Evolutionary conservation across 2,329 filamentous ascomycete species (phyloP).

Genomic region (Pestalotiopsis sp.): DNA sequence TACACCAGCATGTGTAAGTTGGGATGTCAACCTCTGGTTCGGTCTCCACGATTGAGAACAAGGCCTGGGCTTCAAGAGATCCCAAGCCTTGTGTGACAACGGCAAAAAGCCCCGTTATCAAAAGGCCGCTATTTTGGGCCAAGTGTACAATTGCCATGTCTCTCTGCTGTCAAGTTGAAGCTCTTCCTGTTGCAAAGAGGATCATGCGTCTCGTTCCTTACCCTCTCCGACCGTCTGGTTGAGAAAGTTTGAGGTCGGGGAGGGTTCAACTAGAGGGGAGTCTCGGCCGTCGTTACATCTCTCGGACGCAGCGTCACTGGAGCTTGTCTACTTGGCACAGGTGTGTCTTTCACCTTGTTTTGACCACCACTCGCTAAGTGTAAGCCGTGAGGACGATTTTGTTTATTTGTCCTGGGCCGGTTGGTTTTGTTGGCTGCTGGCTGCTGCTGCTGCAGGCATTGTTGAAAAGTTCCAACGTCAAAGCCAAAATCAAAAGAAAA

Average conservation of each 20-base stretch:
- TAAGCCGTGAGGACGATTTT: neutral
- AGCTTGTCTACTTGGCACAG: slow-evolving; percentile 10
- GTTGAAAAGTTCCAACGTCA: neutral
- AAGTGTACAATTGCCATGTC: neutral
- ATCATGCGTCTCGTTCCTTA: slow-evolving; percentile 4
- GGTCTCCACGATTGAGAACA: neutral
- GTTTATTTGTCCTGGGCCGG: neutral
- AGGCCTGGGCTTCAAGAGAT: neutral
- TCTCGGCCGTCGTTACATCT: slow-evolving; percentile 14
- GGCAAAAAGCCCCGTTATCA: neutral
- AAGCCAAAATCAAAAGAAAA: neutral
- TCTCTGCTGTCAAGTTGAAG: slow-evolving; percentile 9
- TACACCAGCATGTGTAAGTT: neutral
- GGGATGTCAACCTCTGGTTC: neutral
- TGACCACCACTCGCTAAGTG: neutral
- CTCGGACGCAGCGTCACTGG: slow-evolving; percentile 10
- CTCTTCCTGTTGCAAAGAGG: slow-evolving; percentile 8
- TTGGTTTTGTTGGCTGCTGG: neutral
- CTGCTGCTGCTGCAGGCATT: neutral
- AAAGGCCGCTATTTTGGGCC: neutral
- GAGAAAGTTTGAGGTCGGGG: neutral
- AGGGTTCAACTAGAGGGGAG: slow-evolving; percentile 11
- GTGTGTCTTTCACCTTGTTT: neutral
- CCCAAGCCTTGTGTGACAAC: neutral
- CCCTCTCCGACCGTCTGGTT: neutral